These are phyloP conservation scores for Bonnemaisonia californica DNA, from an alignment of 31 red algal species.

Conservation along the genomic window DNA sequence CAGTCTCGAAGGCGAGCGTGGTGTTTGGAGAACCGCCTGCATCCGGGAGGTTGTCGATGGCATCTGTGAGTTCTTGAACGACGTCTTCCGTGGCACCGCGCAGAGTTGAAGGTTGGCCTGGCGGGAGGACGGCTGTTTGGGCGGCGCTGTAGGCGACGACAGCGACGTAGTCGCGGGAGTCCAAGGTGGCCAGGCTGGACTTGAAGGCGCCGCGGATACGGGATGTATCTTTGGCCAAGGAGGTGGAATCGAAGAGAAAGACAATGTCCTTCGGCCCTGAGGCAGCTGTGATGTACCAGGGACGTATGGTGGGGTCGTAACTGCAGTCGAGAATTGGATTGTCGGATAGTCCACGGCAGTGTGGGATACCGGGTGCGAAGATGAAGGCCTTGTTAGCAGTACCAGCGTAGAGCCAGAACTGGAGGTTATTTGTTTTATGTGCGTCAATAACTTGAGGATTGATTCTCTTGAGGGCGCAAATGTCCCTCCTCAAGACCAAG, in stretches of 20 bases:
- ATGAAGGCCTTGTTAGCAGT: background rate
- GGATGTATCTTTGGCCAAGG: background rate
- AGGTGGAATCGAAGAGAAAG: conserved; percentile 41
- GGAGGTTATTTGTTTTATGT: background rate
- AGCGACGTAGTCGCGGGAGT: conserved; percentile 26
- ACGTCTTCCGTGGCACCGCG: conserved; percentile 7
- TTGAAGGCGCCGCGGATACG: conserved; percentile 1
- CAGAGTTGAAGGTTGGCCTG: background rate
- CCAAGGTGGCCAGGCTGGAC: background rate
- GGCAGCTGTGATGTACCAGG: conserved; percentile 44
- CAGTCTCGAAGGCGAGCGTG: conserved; percentile 6
- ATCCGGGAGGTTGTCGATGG: background rate
- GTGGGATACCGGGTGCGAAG: background rate
- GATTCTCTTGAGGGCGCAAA: background rate
- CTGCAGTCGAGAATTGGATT: conserved; percentile 1
- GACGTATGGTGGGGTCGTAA: conserved; percentile 37
- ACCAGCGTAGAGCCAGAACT: background rate
- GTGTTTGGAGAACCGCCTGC: conserved; percentile 13
- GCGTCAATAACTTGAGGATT: background rate
- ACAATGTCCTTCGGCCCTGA: conserved; percentile 38
- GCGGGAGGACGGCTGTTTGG: background rate
- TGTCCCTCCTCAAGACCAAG: background rate
- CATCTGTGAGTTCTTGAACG: background rate
- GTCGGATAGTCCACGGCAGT: background rate
- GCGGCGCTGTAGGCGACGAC: conserved; percentile 11